Base-by-base conservation (phyloP, 2,329 filamentous ascomycete species). In the Sclerotinia sclerotiorum region DNA sequence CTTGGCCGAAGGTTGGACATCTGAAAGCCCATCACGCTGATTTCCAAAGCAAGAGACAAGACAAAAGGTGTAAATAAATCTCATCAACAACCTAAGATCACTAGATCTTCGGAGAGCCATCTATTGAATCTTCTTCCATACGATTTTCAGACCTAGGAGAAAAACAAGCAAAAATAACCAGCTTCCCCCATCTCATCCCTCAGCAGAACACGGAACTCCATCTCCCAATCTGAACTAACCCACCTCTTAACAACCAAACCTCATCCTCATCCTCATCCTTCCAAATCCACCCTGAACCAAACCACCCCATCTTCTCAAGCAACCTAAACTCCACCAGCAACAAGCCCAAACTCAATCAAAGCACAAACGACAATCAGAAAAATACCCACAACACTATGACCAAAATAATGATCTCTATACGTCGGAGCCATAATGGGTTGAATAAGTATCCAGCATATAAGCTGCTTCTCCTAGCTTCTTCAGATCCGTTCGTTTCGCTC, bases 321-420 rank as follows among this genome's bases (percentile, higher is more conserved):
- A 51, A 49, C 2, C 3, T n/a, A 49, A 49, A 11, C 39, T 42
- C 39, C 39, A 42, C 39, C 39, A 42, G 5, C 11, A 49, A 24
- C 17, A 2, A 48, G n/a, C 1, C 35, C 35, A 44, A 44, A 42
- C n/a, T 15, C 19, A 44, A 62, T 7, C 21, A 29, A 17, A 44
- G 1, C 29, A 55, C 29, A 35, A 65, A 11, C 3, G 27, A n/a
- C 13, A 32, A 56, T 24, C 24, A 17, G 4, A 35, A 48, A 2
- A 21, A 24, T 17, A 66, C 63, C 60, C 29, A 66, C 63, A 39
- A 48, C 42, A 8, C 24, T 15, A 49, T 66, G 63, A 24, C 29
- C 15, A 60, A 49, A 58, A 27, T 66, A 66, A 49, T 66, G 63
- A 24, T 66, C 63, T 6, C 63, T 55, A 21, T 66, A 66, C 13